Base-by-base conservation (phyloP, 345 rosid genomes). In the Psidium friedrichsthalianum region DNA sequence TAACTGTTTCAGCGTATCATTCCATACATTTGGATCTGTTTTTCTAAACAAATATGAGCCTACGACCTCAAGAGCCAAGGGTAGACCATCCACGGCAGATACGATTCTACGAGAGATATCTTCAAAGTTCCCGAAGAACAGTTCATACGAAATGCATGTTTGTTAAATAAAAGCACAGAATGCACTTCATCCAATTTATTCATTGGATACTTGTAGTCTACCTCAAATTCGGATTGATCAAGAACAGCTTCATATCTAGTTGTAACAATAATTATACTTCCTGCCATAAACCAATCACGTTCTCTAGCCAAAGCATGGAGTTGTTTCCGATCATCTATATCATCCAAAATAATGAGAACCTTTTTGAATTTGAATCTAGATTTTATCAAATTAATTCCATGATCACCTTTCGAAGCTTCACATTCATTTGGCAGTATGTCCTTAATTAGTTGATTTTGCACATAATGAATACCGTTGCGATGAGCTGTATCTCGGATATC, bases 151-250 rank as follows among this genome's bases (percentile, higher is more conserved):
- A 61, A 61, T 29, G 74, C 42, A 14, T 61, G 74, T 29, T 20
- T 61, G 1, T 29, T 61, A 15, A 61, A 61, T 15, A 61, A 29
- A 29, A 29, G 22, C 74, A 29, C 3, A 61, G 74, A 61, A 29
- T 61, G 21, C 21, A 0, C 42, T 5, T 15, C 0, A 8, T 1
- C 42, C 10, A 61, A 0, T 61, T 0, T 5, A 7, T 15, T 61
- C 42, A 61, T 6, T 61, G 7, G 11, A 29, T 61, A 61, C 0
- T 4, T 1, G 42, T 61, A 29, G 10, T 61, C 74, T 29, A 61
- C 40, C 42, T 29, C 21, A 0, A 61, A 27, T 27, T 61, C 11
- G 15, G 22, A 29, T 61, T 61, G 74, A 61, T 61, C 42, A 29
- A 61, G 74, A 29, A 29, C 2, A 61, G 22, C 42, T 61, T 29